These are phyloP conservation scores for Backusella australiensis DNA, from an alignment of 192 early-diverging fungal species.

Conservation along the genomic window DNA sequence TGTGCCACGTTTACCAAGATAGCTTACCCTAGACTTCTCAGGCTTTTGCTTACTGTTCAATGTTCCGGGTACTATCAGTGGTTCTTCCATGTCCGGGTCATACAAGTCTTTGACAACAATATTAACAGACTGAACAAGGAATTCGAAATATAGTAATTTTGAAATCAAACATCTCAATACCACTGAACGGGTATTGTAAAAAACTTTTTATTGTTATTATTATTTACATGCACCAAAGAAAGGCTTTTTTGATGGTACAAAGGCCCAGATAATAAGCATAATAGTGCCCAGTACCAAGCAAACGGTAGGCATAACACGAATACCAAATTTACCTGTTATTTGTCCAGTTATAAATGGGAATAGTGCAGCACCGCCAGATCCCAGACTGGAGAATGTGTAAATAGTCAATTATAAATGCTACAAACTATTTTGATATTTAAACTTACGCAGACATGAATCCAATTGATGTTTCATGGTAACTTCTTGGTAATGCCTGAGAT, in stretches of 20 bases:
- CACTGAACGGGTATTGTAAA: not conserved
- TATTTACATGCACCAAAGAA: constrained; percentile 9
- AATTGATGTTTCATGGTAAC: constrained; percentile 28
- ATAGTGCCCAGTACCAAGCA: constrained; percentile 13
- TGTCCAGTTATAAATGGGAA: constrained; percentile 33
- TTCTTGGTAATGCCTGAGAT: constrained; percentile 19
- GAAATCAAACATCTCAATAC: too few relatives aligned
- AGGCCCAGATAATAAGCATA: constrained; percentile 18
- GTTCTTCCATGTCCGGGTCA: too few relatives aligned
- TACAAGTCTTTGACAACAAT: too few relatives aligned
- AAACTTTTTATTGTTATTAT: not conserved
- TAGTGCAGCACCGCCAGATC: constrained; percentile 26
- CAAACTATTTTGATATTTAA: not conserved
- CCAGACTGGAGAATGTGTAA: constrained; percentile 19
- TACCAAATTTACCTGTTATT: constrained; percentile 28
- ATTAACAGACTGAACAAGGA: too few relatives aligned
- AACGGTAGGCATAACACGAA: constrained; percentile 13
- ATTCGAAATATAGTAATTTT: too few relatives aligned
- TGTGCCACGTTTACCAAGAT: too few relatives aligned
- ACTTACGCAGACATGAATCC: constrained; percentile 34
- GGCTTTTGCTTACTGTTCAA: too few relatives aligned
- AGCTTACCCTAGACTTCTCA: too few relatives aligned
- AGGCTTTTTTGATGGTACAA: constrained; percentile 12
- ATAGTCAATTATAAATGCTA: not conserved
- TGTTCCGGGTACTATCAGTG: too few relatives aligned